A percentile compares a stretch with the other conserved stretches of the same genome.
These are phyloP conservation scores for Chalaropsis thielavioides DNA, from an alignment of 2,329 filamentous ascomycete species.

Conservation along the genomic window DNA sequence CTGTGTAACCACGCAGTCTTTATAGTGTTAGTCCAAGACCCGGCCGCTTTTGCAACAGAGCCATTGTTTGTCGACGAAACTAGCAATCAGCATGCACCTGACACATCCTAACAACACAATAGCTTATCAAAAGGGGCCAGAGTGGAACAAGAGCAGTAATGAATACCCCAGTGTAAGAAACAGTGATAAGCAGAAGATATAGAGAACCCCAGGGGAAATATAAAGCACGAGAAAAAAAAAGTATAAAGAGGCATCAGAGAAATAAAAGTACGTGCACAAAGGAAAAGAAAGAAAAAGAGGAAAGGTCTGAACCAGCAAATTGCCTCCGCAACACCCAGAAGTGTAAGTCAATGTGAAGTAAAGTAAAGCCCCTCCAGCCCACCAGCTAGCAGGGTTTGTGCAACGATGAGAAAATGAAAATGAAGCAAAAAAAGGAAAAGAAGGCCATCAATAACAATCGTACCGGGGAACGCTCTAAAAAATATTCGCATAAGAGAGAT, in stretches of 20 bases:
- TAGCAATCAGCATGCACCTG: constrained; percentile 8
- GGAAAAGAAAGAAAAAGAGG: background rate
- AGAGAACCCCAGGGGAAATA: constrained; percentile 16
- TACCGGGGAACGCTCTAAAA: background rate
- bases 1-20: background rate
- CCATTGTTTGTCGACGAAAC: background rate
- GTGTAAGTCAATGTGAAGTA: background rate
- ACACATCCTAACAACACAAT: constrained; percentile 16
- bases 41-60: constrained; percentile 12
- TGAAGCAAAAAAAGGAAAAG: background rate
- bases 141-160: background rate
- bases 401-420: background rate
- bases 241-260: background rate
- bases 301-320: constrained; percentile 6
- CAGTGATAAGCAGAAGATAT: constrained; percentile 8
- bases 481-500: background rate
- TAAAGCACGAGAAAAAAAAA: constrained; percentile 12
- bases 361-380: no score
- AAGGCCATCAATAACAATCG: constrained; percentile 4
- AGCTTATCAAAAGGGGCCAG: constrained; percentile 15
- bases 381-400: no score
- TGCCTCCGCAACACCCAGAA: background rate
- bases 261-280: background rate
- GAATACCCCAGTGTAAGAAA: constrained; percentile 14
- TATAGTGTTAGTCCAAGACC: background rate